These are phyloP conservation scores for Stephanodiscus minutulus DNA, from an alignment of 108 stramenopile species.

Conservation along the genomic window DNA sequence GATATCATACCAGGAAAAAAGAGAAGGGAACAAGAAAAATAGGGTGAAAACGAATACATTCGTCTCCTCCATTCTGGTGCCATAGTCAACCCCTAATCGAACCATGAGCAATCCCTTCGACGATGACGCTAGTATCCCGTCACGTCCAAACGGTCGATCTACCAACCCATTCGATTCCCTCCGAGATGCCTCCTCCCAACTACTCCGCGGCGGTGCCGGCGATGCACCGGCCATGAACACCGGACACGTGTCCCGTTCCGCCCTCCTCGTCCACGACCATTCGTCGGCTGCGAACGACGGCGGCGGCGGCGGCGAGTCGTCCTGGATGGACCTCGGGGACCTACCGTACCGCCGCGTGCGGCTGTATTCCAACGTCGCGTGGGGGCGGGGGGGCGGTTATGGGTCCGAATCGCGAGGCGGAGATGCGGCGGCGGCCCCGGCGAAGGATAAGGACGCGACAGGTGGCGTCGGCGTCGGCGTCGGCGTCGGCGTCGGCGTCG, in stretches of 20 bases:
- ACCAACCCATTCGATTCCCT: conserved; percentile 16
- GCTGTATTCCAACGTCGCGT: conserved; percentile 66
- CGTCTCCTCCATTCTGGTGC: too few relatives aligned
- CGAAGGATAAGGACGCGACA: neutral
- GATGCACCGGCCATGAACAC: conserved; percentile 15
- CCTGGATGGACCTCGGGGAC: conserved; percentile 84
- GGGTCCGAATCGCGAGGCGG: neutral
- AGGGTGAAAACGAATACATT: too few relatives aligned
- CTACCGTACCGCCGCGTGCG: conserved; percentile 81
- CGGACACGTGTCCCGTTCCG: neutral
- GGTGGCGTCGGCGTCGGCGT: too few relatives aligned
- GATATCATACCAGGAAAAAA: too few relatives aligned
- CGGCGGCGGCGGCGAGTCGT: conserved; percentile 48
- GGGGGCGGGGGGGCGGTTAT: conserved; percentile 35
- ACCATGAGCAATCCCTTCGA: conserved; percentile 19
- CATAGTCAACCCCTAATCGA: neutral
- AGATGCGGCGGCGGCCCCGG: neutral
- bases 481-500: too few relatives aligned
- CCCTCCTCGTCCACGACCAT: neutral
- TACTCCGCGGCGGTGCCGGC: conserved; percentile 44
- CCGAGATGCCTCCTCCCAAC: conserved; percentile 15
- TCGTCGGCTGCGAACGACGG: neutral
- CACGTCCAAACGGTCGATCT: neutral
- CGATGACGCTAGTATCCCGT: neutral
- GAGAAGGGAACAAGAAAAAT: too few relatives aligned